Base-by-base conservation (phyloP, 2,329 filamentous ascomycete species). In the Talaromyces sp. region DNA sequence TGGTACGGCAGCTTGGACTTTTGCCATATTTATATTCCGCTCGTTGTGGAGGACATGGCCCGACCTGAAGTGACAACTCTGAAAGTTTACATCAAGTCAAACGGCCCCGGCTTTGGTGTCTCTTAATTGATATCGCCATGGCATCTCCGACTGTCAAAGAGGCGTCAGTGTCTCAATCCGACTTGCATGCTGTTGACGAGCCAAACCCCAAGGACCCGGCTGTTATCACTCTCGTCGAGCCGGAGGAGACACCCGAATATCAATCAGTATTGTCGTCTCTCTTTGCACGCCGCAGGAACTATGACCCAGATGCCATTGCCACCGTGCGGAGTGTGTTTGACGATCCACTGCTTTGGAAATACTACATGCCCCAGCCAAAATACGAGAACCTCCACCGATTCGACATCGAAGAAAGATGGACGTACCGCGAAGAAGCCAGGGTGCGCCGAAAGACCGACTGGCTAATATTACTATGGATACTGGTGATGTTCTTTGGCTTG, bases 401-500 rank as follows among this genome's bases (percentile, higher is more conserved):
- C 49, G 73, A 75, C 53, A 67, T 71, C 1, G 56, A 58, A 9
- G 66, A 58, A 31, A 61, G 70, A 63, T 73, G 71, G 68, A 73
- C 70, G 7, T 66, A 65, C 53, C 57, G 66, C 1, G 70, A 73
- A 55, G 65, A 73, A 58, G 61, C 53, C 5, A 55, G 56, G 3
- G 64, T 70, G 2, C 55, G 63, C 3, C 65, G 67, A 31, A 72
- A 72, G 56, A 68, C 64, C 13, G 75, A 77, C 61, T 66, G 63
- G 63, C 67, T 62, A 10, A 72, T 77, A 24, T 68, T 72, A n/a
- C 52, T 71, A 2, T 78, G 66, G 70, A 66, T 67, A 58, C 81
- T 80, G 55, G 68, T 84, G 41, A 84, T 85, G 82, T 62, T 62
- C 53, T 62, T 62, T 56, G 57, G 55, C 10, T 29, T 62, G 6